Evolutionary conservation across 2,329 filamentous ascomycete species (phyloP).

Genomic region (Monilinia aucupariae): DNA sequence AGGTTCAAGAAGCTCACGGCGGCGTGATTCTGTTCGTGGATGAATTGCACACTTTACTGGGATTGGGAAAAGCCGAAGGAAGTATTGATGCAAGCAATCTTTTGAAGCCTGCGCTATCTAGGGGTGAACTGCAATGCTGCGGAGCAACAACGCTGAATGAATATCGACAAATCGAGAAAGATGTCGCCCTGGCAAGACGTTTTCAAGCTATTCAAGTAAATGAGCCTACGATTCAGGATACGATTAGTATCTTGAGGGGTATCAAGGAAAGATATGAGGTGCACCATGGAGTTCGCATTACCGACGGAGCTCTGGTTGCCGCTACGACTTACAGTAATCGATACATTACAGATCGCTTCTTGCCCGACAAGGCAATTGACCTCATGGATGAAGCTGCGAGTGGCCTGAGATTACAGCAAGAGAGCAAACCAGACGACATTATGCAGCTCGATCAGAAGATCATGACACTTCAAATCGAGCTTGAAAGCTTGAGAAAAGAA

Average conservation of each 20-base stretch:
- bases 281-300: conserved; percentile 92
- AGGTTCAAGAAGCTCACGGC: conserved; percentile 69
- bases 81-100: conserved; percentile 95
- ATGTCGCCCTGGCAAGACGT: conserved; percentile 82
- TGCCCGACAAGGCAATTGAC: conserved; percentile 96
- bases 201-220: conserved; percentile 95
- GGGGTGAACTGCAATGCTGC: conserved; percentile 81
- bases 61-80: conserved; percentile 89
- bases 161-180: conserved; percentile 91
- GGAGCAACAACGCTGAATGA: conserved; percentile 91
- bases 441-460: conserved; percentile 89
- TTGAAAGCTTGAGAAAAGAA: conserved; percentile 91
- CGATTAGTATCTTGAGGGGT: conserved; percentile 88
- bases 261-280: conserved; percentile 98
- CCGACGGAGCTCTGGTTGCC: conserved; percentile 84
- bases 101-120: conserved; percentile 85
- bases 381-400: conserved; percentile 93
- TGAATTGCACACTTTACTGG: conserved; percentile 85
- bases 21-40: conserved; percentile 93
- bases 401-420: conserved; percentile 83
- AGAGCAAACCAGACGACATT: conserved; percentile 94
- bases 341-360: conserved; percentile 92
- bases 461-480: conserved; percentile 94
- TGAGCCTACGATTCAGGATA: conserved; percentile 85
- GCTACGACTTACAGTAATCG: conserved; percentile 90